Evolutionary conservation across 2,329 filamentous ascomycete species (phyloP).

Genomic region (Penicillium sp.): DNA sequence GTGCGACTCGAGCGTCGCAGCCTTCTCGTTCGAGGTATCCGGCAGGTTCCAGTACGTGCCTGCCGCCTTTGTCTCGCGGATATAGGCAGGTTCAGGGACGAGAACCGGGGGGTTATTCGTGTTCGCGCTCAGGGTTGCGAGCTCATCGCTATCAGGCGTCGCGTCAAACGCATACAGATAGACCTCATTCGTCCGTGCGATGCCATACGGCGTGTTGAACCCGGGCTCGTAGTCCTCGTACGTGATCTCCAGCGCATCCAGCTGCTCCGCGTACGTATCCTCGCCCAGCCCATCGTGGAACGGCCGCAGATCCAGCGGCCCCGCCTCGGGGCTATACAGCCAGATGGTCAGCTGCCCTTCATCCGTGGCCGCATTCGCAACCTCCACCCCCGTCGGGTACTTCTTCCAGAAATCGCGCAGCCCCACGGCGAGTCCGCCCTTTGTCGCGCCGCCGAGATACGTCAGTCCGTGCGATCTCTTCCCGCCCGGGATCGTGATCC

Average conservation of each 20-base stretch:
- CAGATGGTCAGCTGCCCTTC: slow-evolving; percentile 61
- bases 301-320: slow-evolving; percentile 61
- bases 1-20: slow-evolving; percentile 54
- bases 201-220: slow-evolving; percentile 62
- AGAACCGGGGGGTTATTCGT: slow-evolving; percentile 5
- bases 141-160: slow-evolving; percentile 52
- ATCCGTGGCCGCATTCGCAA: slow-evolving; percentile 57
- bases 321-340: slow-evolving; percentile 63
- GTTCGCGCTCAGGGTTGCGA: slow-evolving; percentile 39
- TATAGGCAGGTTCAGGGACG: background rate
- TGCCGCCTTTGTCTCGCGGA: slow-evolving; percentile 4
- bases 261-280: slow-evolving; percentile 61
- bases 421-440: slow-evolving; percentile 64
- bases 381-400: slow-evolving; percentile 63
- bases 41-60: slow-evolving; percentile 10
- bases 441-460: slow-evolving; percentile 62
- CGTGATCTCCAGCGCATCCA: slow-evolving; percentile 66
- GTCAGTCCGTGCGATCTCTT: slow-evolving; percentile 61
- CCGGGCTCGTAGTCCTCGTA: slow-evolving; percentile 66
- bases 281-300: slow-evolving; percentile 64
- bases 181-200: slow-evolving; percentile 63
- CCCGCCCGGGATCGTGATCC: slow-evolving; percentile 55
- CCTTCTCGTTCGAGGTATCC: slow-evolving; percentile 29
- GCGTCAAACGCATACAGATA: slow-evolving; percentile 58
- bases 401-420: slow-evolving; percentile 68